Percentiles rank a stretch among this genome's conserved stretches.
Conservation (phyloP, 768 basidiomycete species). For the Leccinum uliginosum region DNA sequence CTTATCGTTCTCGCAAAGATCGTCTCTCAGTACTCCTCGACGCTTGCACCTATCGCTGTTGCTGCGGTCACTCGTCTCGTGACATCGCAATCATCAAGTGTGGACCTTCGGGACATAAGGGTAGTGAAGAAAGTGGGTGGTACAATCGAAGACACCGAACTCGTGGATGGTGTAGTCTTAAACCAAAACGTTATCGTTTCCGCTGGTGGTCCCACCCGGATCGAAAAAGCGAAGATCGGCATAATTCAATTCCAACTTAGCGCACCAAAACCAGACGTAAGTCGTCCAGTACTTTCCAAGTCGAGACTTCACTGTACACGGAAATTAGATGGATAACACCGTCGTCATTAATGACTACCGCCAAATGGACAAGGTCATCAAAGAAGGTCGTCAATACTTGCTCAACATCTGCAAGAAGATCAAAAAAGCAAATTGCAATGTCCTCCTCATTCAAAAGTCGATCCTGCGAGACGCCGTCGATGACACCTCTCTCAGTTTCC, state of each 20-base stretch:
- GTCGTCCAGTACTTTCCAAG: slow-evolving; percentile 22
- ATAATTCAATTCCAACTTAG: slow-evolving; percentile 98
- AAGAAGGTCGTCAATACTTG: slow-evolving; percentile 97
- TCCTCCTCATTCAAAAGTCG: slow-evolving; percentile 97
- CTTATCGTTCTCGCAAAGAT: slow-evolving; percentile 51
- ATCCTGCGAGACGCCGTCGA: slow-evolving; percentile 99
- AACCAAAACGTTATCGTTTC: slow-evolving; percentile 91
- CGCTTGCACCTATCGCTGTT: slow-evolving; percentile 98
- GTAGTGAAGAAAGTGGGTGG: slow-evolving; percentile 98
- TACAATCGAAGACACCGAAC: slow-evolving; percentile 97
- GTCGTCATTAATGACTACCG: slow-evolving; percentile 99
- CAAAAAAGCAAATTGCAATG: slow-evolving; percentile 99
- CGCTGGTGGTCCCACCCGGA: slow-evolving; percentile 88
- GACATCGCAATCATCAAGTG: slow-evolving; percentile 85
- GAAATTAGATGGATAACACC: slow-evolving; percentile 93
- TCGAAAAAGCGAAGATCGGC: slow-evolving; percentile 98
- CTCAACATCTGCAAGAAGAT: slow-evolving; percentile 99
- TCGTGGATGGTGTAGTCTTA: slow-evolving; percentile 94
- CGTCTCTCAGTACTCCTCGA: slow-evolving; percentile 98
- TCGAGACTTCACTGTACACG: background rate
- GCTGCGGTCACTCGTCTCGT: slow-evolving; percentile 89
- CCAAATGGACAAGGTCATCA: slow-evolving; percentile 99
- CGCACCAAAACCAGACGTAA: slow-evolving; percentile 94
- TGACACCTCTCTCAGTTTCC: slow-evolving; percentile 94
- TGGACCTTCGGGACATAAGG: slow-evolving; percentile 93